Conservation (phyloP, 305 asterid species). For the Striga hermonthica region DNA sequence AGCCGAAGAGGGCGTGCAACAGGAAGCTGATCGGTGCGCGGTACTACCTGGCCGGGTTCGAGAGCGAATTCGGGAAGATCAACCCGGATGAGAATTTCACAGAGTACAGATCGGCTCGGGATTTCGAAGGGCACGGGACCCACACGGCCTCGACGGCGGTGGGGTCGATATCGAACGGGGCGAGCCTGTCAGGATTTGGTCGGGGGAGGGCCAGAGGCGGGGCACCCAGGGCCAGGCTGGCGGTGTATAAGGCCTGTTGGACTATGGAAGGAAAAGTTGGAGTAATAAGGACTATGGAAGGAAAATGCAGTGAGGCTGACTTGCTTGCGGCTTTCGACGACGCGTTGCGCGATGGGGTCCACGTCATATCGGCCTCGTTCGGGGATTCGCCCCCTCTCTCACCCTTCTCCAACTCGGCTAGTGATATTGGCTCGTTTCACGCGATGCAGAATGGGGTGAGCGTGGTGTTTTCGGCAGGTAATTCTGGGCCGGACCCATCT, state of each 20-base stretch:
- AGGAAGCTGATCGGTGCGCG: constrained; percentile 59
- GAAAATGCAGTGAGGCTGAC: constrained; percentile 51
- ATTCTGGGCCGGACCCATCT: constrained; percentile 55
- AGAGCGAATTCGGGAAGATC: constrained; percentile 39
- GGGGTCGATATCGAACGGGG: constrained; percentile 42
- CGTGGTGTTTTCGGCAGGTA: constrained; percentile 58
- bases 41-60: constrained; percentile 46
- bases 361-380: constrained; percentile 49
- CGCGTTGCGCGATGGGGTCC: constrained; percentile 56
- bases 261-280: too few relatives aligned
- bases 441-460: constrained; percentile 64
- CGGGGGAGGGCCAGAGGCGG: constrained; percentile 63
- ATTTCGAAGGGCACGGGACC: constrained; percentile 61
- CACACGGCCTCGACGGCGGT: constrained; percentile 70
- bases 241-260: constrained; percentile 69
- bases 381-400: constrained; percentile 54
- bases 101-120: constrained; percentile 56
- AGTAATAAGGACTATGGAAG: too few relatives aligned
- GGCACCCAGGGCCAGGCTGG: constrained; percentile 63
- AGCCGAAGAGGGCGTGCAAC: constrained; percentile 49
- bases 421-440: constrained; percentile 60
- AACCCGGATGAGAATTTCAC: constrained; percentile 29
- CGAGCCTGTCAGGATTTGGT: constrained; percentile 39
- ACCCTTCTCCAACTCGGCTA: too few relatives aligned
- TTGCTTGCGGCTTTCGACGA: constrained; percentile 53